Evolutionary conservation across 768 basidiomycete genomes (phyloP).

Genomic region (Serendipita sp.): DNA sequence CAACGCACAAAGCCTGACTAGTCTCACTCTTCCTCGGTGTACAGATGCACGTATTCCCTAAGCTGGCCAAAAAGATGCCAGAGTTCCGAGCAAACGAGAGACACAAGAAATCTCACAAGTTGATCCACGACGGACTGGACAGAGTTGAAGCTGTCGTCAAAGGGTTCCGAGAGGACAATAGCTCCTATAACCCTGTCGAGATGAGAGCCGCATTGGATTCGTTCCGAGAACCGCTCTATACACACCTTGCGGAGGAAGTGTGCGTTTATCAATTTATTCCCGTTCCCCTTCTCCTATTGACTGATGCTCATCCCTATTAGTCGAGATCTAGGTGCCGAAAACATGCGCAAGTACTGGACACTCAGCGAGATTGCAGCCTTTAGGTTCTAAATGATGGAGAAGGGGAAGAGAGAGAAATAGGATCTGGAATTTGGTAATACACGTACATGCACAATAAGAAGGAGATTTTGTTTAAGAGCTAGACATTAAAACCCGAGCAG

Average conservation of each 20-base stretch:
- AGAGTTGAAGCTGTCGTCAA: conserved; percentile 3
- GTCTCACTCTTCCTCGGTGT: too few relatives aligned
- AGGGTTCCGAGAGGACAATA: background rate
- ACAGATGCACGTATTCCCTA: conserved; percentile 7
- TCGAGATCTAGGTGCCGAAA: conserved; percentile 5
- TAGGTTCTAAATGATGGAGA: background rate
- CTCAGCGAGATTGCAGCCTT: background rate
- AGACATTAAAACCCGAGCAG: too few relatives aligned
- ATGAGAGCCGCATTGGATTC: conserved; percentile 8
- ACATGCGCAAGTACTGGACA: conserved; percentile 9
- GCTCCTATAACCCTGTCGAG: conserved; percentile 7
- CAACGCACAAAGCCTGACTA: background rate
- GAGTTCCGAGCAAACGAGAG: conserved; percentile 8
- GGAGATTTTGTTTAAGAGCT: too few relatives aligned
- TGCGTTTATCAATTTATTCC: background rate
- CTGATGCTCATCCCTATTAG: background rate
- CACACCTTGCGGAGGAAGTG: conserved; percentile 7
- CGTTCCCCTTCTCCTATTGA: background rate
- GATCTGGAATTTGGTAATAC: background rate
- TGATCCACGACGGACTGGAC: conserved; percentile 4
- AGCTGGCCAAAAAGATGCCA: conserved; percentile 7
- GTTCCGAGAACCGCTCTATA: conserved; percentile 6
- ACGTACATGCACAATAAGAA: background rate
- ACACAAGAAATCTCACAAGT: conserved; percentile 5
- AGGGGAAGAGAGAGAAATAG: background rate